phyloP scores from a whole-genome alignment of 352 stramenopile genomes.

The Phytophthora pistaciae region DNA sequence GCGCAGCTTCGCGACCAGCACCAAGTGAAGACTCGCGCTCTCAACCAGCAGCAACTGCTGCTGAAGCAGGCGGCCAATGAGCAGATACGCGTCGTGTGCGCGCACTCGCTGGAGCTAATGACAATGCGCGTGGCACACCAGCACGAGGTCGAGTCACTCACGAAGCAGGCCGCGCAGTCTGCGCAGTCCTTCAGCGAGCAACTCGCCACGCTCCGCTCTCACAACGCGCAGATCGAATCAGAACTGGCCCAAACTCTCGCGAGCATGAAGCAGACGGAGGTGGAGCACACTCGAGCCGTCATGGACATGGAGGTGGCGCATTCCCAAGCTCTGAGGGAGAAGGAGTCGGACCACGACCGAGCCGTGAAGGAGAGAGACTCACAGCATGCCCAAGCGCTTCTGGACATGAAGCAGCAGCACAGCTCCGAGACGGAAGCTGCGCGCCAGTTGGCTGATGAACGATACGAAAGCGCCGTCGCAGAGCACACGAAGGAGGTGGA shows the following conservation, averaged over 20 bases:
- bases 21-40: background rate
- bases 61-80: slow-evolving; percentile 26
- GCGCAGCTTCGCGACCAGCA: slow-evolving; percentile 9
- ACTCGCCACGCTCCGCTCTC: slow-evolving; percentile 5
- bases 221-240: slow-evolving; percentile 1
- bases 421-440: slow-evolving; percentile 6
- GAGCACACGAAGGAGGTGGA: slow-evolving; percentile 15
- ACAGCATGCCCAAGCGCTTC: background rate
- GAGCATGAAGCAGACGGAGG: background rate
- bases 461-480: slow-evolving; percentile 1
- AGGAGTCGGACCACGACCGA: slow-evolving; percentile 1
- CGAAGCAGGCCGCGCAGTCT: background rate
- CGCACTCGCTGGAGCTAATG: slow-evolving; percentile 27
- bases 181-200: slow-evolving; percentile 6
- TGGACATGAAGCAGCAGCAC: slow-evolving; percentile 4
- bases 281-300: slow-evolving; percentile 1
- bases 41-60: slow-evolving; percentile 4
- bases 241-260: background rate
- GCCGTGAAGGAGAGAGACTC: background rate
- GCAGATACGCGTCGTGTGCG: slow-evolving; percentile 22
- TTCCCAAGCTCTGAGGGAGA: background rate
- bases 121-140: slow-evolving; percentile 17
- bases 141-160: slow-evolving; percentile 21
- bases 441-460: background rate
- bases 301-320: background rate